Percentiles rank a stretch among this genome's conserved stretches.
These are phyloP conservation scores for Phyllosticta citriasiana DNA, from an alignment of 2,329 filamentous ascomycete species.

Conservation along the genomic window DNA sequence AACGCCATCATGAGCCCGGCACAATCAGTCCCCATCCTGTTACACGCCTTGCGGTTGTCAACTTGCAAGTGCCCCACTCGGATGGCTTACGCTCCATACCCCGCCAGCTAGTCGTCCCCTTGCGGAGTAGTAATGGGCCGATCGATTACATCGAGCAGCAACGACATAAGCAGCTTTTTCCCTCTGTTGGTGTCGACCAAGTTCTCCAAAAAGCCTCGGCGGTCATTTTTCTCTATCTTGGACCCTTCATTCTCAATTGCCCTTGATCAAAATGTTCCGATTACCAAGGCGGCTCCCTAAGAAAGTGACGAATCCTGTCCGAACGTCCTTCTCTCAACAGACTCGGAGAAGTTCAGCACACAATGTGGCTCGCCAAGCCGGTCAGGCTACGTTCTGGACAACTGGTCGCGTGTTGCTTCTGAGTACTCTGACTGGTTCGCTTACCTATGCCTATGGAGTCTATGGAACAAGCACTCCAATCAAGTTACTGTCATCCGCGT, in stretches of 20 bases:
- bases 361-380: conserved; percentile 15
- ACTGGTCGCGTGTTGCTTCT: conserved; percentile 38
- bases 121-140: not conserved
- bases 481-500: not conserved
- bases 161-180: not conserved
- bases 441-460: conserved; percentile 43
- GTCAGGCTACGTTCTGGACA: conserved; percentile 34
- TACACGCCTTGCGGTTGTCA: not conserved
- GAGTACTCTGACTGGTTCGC: conserved; percentile 39
- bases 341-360: conserved; percentile 19
- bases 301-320: not conserved
- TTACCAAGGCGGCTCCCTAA: not conserved
- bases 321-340: conserved; percentile 11
- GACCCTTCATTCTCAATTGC: not conserved
- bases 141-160: not conserved
- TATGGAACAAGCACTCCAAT: conserved; percentile 20
- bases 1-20: not conserved
- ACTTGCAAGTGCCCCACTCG: not conserved
- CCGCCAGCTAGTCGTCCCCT: not conserved
- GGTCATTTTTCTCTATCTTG: not conserved
- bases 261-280: not conserved
- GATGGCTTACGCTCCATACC: not conserved
- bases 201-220: not conserved
- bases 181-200: not conserved
- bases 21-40: not conserved